Evolutionary conservation across 2,329 filamentous ascomycete genomes (phyloP), one percentile per base, ranked within the genome.

Genomic region (Penicillium concentricum): DNA sequence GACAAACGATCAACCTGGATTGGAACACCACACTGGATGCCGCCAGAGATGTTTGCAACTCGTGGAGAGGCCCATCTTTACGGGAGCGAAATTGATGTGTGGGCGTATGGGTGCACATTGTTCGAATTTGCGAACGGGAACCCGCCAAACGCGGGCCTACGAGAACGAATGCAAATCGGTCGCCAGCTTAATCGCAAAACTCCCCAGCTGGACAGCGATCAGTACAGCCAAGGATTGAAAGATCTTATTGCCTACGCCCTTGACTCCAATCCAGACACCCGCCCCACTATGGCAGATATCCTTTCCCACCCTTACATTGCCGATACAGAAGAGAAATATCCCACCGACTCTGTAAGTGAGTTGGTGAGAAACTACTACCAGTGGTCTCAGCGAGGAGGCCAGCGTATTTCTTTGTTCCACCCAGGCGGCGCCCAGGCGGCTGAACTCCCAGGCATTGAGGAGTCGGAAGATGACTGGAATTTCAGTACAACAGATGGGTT

Each of bases 1-100:
- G 81, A 84, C 54, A 88, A 87, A 71, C 78, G 85, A 54, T 82
- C 82, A 10, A 88, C 85, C 5, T 85, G 87, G 69, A 83, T 88
- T 49, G 85, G 85, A 24, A 88, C 85, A 4, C 83, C 84, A 3
- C 82, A 87, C 65, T 88, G 84, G 82, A 87, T 88, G 84, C 82
- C 85, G 6, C 84, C 82, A 5, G 85, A 88, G 67, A 77, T 87
- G 69, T 80, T 80, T 59, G 65, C 73, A 43, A 69, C 67, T 43
- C 67, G 68, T 4, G 66, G 68, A 10, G 72, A 74, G 53, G 75
- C 72, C 8, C 75, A 78, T 51, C 71, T 76, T 48, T 80, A 80
- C 56, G 76, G 78, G 13, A 79, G 77, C 56, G 79, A 81, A 75
- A 72, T 81, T 41, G 79, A 81, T 65, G 77, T 80, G 4, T 81